Percentiles rank a stretch among this genome's conserved stretches.
phyloP scores from a whole-genome alignment of 208 protist species.

The Wallacemonas collosoma region DNA sequence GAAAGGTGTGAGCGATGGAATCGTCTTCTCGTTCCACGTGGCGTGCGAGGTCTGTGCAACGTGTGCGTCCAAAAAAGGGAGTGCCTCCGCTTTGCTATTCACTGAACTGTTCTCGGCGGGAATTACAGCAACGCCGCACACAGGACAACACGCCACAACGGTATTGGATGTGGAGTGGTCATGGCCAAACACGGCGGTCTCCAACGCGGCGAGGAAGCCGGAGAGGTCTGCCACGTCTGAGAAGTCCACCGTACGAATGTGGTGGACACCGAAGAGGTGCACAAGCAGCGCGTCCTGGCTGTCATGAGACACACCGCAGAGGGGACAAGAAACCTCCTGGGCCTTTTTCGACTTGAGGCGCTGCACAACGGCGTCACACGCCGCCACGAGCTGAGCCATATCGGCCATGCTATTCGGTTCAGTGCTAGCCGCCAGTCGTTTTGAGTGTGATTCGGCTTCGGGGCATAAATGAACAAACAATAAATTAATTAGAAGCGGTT shows the following conservation, averaged over 20 bases:
- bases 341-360: conserved; percentile 39
- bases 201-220: conserved; percentile 34
- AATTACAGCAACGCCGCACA: conserved; percentile 36
- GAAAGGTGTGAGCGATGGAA: conserved; percentile 47
- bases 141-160: conserved; percentile 46
- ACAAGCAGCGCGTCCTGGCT: conserved; percentile 60
- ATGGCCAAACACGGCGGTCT: conserved; percentile 22
- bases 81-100: not conserved
- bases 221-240: conserved; percentile 58
- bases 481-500: no score
- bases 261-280: conserved; percentile 53
- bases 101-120: not conserved
- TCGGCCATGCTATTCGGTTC: conserved; percentile 8
- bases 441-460: no score
- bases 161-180: not conserved
- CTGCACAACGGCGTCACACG: conserved; percentile 59
- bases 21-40: conserved; percentile 49
- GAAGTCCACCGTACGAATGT: conserved; percentile 48
- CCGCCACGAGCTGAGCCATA: conserved; percentile 27
- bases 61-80: conserved; percentile 23
- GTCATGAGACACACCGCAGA: conserved; percentile 44
- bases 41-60: conserved; percentile 27
- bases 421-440: no score
- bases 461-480: no score
- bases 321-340: conserved; percentile 43